Conservation (phyloP, 116 monocot genomes). For the Dioscorea cayenensis region DNA sequence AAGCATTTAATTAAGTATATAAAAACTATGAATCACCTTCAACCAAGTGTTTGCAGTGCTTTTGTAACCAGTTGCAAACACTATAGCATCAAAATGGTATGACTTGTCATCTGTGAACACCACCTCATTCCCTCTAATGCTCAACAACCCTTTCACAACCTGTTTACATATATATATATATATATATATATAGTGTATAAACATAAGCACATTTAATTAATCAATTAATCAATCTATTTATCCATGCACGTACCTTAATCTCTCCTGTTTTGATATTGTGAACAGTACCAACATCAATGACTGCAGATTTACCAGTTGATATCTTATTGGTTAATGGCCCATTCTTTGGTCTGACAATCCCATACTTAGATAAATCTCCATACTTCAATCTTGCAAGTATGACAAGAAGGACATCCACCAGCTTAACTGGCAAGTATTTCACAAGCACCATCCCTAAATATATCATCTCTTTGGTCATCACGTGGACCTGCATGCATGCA, state of each 20-base stretch:
- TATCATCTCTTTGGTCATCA: conserved; percentile 24
- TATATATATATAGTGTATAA: no score
- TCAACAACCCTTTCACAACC: conserved; percentile 1
- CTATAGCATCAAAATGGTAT: conserved; percentile 10
- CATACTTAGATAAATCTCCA: conserved; percentile 21
- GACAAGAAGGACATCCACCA: conserved; percentile 15
- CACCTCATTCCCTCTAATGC: neutral
- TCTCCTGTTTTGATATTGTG: conserved; percentile 6
- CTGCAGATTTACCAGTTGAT: conserved; percentile 14
- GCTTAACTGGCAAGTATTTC: conserved; percentile 7
- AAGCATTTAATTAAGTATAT: neutral
- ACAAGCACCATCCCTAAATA: conserved; percentile 22
- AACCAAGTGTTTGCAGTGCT: conserved; percentile 15
- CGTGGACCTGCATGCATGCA: conserved; percentile 15
- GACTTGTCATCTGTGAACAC: conserved; percentile 3
- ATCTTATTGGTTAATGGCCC: conserved; percentile 16
- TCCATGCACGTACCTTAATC: neutral
- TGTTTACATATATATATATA: neutral
- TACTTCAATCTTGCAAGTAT: conserved; percentile 5
- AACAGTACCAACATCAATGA: conserved; percentile 22
- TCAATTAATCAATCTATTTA: neutral
- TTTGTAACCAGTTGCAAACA: conserved; percentile 25
- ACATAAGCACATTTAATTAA: neutral
- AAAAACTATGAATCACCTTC: conserved; percentile 5
- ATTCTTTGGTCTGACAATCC: conserved; percentile 17